A percentile compares a stretch with the other conserved stretches of the same genome.
These are phyloP conservation scores for Penicillium parvum DNA, from an alignment of 495 filamentous ascomycete species.

Conservation along the genomic window DNA sequence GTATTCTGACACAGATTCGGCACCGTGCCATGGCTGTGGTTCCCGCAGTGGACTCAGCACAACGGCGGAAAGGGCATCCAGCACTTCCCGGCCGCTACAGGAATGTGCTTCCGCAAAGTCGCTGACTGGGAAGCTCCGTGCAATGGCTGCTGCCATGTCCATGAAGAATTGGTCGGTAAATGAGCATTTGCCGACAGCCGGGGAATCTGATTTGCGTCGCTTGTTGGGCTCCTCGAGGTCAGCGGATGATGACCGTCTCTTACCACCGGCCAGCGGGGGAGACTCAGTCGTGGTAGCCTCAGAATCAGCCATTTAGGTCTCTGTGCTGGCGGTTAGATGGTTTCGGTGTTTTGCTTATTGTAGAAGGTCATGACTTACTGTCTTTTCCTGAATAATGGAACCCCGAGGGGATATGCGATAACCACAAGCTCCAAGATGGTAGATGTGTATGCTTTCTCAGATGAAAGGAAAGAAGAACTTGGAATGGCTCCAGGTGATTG, in stretches of 20 bases:
- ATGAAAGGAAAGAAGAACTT: too few relatives aligned
- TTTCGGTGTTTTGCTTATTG: too few relatives aligned
- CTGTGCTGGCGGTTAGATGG: too few relatives aligned
- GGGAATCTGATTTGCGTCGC: neutral
- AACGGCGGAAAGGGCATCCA: slow-evolving; percentile 13
- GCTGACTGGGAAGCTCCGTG: slow-evolving; percentile 14
- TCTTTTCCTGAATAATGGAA: too few relatives aligned
- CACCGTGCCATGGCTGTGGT: neutral
- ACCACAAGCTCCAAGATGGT: too few relatives aligned
- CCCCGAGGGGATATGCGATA: too few relatives aligned
- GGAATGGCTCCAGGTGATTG: too few relatives aligned
- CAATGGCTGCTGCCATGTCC: slow-evolving; percentile 14
- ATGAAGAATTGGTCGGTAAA: slow-evolving; percentile 19
- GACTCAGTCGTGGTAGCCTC: too few relatives aligned
- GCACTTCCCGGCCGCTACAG: slow-evolving; percentile 11
- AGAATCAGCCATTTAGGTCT: too few relatives aligned
- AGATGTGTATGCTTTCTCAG: too few relatives aligned
- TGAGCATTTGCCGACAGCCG: neutral
- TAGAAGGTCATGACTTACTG: too few relatives aligned
- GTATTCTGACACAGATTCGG: slow-evolving; percentile 9
- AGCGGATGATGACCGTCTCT: neutral
- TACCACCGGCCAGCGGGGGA: too few relatives aligned
- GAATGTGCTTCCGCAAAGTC: slow-evolving; percentile 14
- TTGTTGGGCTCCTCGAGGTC: neutral
- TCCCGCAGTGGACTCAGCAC: slow-evolving; percentile 13